Evolutionary conservation across 2,329 filamentous ascomycete genomes (phyloP).

Genomic region (Colletotrichum endophyticum): DNA sequence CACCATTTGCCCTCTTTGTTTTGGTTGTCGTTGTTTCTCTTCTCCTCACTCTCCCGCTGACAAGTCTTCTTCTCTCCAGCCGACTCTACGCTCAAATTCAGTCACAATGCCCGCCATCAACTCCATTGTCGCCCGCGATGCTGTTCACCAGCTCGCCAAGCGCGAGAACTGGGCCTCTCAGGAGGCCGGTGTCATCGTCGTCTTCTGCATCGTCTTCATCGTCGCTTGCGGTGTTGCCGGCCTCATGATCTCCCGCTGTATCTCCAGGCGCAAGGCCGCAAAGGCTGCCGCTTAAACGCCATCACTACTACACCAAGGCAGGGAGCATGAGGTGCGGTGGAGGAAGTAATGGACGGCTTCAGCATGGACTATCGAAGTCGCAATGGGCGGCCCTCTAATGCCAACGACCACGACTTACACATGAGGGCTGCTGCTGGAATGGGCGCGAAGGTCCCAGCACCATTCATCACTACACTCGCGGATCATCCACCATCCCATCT

Average conservation of each 20-base stretch:
- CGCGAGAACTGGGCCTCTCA: constrained; percentile 44
- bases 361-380: not conserved
- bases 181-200: constrained; percentile 45
- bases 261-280: constrained; percentile 33
- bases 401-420: not conserved
- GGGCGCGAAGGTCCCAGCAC: not conserved
- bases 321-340: not conserved
- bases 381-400: not conserved
- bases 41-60: not conserved
- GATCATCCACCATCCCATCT: not conserved
- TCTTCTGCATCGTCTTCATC: constrained; percentile 48
- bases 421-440: not conserved
- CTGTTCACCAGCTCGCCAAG: constrained; percentile 43
- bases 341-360: not conserved
- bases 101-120: constrained; percentile 46
- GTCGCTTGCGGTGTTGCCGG: constrained; percentile 36
- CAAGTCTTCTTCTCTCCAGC: not conserved
- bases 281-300: constrained; percentile 6
- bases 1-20: not conserved
- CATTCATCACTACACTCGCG: not conserved
- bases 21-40: too few species aligned
- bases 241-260: constrained; percentile 35
- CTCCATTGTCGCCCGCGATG: constrained; percentile 41
- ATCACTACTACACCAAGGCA: not conserved
- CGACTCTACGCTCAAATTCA: constrained; percentile 22